Evolutionary conservation across 148 eudicot genomes (phyloP), one percentile per base, ranked within the genome.

Genomic region (Camellia japonica): DNA sequence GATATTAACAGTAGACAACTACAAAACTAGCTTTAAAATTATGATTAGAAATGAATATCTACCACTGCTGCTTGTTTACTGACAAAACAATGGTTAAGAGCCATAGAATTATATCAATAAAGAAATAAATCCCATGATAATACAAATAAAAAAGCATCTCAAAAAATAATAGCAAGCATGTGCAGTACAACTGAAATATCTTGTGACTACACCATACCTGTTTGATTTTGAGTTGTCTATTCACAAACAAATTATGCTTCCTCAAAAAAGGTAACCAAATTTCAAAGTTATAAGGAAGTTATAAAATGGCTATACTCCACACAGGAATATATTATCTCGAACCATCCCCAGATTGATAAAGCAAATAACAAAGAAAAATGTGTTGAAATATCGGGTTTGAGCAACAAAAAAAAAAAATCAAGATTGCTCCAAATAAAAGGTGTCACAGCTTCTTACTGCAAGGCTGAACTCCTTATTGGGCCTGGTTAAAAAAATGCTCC

Each of bases 51-150:
- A 42, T 54, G 60, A 18, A 66, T 41, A n/a, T 47, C 56, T 47
- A 62, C 58, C 19, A 63, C 38, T 30, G 16, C 75, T 20, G 7
- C 75, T 51, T 51, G 8, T 46, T 71, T 20, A 19, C 38, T 47
- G 30, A 71, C 38, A 19, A 52, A 51, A 70, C 12, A 44, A 49
- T 3, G 41, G 41, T 38, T 58, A 71, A 20, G 38, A 69, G 54
- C 18, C 42, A 6, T 19, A 12, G 64, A 73, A 30, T 14, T 14
- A 54, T 18, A 23, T 19, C 47, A 71, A 71, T n/a, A 41, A 71
- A 12, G 74, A 71, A 59, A 8, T 51, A 52, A 20, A 71, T 70
- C 23, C 75, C 75, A 71, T 18, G 19, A 41, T 19, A 71, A 51
- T 19, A 49, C 58, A 49, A 2, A 20, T 30, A 16, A 70, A 5